Evolutionary conservation across 163 green algal species (phyloP).

Genomic region (Picocystis sp.): DNA sequence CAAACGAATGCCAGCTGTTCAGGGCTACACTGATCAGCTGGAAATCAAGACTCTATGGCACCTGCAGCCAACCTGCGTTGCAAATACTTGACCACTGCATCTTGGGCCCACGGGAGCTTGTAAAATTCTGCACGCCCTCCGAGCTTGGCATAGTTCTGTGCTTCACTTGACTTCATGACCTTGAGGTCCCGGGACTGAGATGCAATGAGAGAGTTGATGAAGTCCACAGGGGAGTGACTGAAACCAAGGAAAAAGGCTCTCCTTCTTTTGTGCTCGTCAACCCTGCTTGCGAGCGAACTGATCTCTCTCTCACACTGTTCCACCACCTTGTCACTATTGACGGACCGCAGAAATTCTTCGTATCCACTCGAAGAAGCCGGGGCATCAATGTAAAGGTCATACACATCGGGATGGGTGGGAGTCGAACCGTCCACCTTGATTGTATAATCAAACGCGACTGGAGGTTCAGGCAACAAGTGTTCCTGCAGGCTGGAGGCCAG

Average conservation of each 20-base stretch:
- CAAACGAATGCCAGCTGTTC: too few relatives aligned
- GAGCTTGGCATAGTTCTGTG: neutral
- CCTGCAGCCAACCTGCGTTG: constrained; percentile 10
- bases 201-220: constrained; percentile 33
- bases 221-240: constrained; percentile 33
- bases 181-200: constrained; percentile 20
- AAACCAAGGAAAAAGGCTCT: constrained; percentile 41
- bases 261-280: constrained; percentile 28
- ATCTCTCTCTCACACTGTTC: constrained; percentile 15
- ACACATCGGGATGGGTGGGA: constrained; percentile 11
- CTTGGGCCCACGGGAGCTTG: constrained; percentile 32
- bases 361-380: too few relatives aligned
- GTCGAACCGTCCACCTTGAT: constrained; percentile 7
- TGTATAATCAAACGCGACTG: constrained; percentile 14
- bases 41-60: too few relatives aligned
- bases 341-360: constrained; percentile 7
- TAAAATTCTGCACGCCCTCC: constrained; percentile 21
- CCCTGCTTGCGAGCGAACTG: constrained; percentile 13
- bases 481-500: neutral
- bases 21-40: too few relatives aligned
- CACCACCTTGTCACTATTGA: constrained; percentile 10
- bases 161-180: constrained; percentile 5
- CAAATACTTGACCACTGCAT: constrained; percentile 27
- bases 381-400: constrained; percentile 21
- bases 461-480: neutral